Evolutionary conservation across 306 rosid genomes (phyloP).

Genomic region (Glycyrrhiza uralensis): DNA sequence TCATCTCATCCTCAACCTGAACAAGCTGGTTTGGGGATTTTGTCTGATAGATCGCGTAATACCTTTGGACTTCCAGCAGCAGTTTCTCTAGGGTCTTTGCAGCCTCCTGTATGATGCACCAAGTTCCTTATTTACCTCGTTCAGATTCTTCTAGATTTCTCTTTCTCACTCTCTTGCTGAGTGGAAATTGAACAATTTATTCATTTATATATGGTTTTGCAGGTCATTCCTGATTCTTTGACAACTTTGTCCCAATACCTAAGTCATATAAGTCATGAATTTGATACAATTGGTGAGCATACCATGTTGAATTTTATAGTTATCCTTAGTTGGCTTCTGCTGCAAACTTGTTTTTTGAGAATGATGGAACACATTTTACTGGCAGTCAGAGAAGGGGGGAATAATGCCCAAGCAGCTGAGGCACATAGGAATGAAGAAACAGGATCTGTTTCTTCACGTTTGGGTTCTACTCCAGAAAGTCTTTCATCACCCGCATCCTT

Average conservation of each 20-base stretch:
- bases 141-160: conserved; percentile 14
- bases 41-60: conserved; percentile 53
- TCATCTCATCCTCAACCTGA: conserved; percentile 54
- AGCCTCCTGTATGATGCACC: conserved; percentile 75
- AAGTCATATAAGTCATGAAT: conserved; percentile 59
- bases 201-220: conserved; percentile 34
- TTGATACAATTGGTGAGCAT: conserved; percentile 71
- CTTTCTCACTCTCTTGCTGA: conserved; percentile 4
- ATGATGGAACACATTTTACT: conserved; percentile 32
- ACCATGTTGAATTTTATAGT: conserved; percentile 12
- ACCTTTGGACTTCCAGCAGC: conserved; percentile 55
- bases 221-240: conserved; percentile 96
- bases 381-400: conserved; percentile 67
- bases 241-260: conserved; percentile 77
- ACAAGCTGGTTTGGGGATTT: conserved; percentile 48
- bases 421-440: conserved; percentile 43
- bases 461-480: conserved; percentile 46
- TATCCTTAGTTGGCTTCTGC: conserved; percentile 16
- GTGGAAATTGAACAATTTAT: background rate
- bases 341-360: conserved; percentile 17
- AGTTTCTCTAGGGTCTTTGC: conserved; percentile 64
- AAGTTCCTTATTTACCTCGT: conserved; percentile 29
- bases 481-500: conserved; percentile 75
- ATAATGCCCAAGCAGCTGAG: conserved; percentile 42
- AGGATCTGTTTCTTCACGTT: conserved; percentile 41